Percentiles rank a stretch among this genome's conserved stretches.
Conservation (phyloP, 306 rosid species). For the Morella rubra region DNA sequence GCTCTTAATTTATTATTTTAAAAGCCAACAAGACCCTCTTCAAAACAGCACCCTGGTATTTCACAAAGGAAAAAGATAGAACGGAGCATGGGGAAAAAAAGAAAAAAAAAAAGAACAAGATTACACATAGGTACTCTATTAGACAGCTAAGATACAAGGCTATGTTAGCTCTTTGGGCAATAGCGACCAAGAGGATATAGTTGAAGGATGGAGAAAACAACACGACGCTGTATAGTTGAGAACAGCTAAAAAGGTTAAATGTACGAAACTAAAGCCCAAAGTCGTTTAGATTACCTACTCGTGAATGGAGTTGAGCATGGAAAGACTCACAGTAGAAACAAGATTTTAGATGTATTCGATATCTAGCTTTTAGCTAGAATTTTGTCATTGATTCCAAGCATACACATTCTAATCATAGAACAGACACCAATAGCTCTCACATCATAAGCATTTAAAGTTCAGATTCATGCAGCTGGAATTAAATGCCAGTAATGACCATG, state of each 20-base stretch:
- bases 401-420: not conserved
- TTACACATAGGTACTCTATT: not conserved
- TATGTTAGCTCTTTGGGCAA: not conserved
- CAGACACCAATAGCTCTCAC: not conserved
- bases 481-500: not conserved
- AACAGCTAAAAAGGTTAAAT: not conserved
- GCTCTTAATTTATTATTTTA: not conserved
- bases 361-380: not conserved
- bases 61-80: not conserved
- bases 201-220: not conserved
- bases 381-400: not conserved
- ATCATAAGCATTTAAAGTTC: not conserved
- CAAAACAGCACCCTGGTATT: not conserved
- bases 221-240: not conserved
- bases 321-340: not conserved
- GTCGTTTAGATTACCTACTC: not conserved
- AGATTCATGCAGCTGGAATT: not conserved
- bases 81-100: too few relatives aligned
- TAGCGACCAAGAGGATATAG: not conserved
- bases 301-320: not conserved
- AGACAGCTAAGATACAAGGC: not conserved
- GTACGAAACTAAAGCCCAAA: not conserved
- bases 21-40: not conserved
- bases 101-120: too few relatives aligned
- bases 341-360: not conserved